Conservation (phyloP, 345 rosid genomes). For the Firmiana major region DNA sequence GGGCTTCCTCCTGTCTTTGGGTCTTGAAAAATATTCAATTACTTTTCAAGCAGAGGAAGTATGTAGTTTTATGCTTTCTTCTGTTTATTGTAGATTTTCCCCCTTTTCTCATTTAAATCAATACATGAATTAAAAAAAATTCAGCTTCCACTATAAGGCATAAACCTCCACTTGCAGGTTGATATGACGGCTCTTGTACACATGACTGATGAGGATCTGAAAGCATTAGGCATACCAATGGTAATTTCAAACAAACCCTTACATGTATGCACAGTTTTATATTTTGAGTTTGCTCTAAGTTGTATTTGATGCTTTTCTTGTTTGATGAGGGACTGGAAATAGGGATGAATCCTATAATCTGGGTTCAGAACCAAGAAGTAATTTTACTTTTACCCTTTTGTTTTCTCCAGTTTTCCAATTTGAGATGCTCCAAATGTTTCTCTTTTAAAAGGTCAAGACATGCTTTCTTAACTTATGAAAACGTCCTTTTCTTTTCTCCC, state of each 20-base stretch:
- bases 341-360: background rate
- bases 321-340: background rate
- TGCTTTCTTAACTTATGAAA: background rate
- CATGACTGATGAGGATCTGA: slow-evolving; percentile 95
- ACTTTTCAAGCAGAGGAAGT: slow-evolving; percentile 97
- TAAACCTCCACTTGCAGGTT: slow-evolving; percentile 47
- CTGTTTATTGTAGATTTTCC: background rate
- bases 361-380: background rate
- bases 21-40: slow-evolving; percentile 82
- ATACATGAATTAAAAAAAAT: background rate
- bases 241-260: slow-evolving; percentile 33
- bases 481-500: too few relatives aligned
- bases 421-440: background rate
- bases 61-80: slow-evolving; percentile 20
- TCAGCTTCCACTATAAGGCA: slow-evolving; percentile 7
- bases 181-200: slow-evolving; percentile 95
- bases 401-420: background rate
- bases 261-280: background rate
- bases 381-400: background rate
- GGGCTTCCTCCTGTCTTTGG: slow-evolving; percentile 75
- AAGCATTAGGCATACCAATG: slow-evolving; percentile 95
- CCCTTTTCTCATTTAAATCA: background rate
- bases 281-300: background rate
- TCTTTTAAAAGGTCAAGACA: background rate
- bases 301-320: background rate